Base-by-base conservation (phyloP, 2,329 filamentous ascomycete genomes). In the Colletotrichum costaricense region DNA sequence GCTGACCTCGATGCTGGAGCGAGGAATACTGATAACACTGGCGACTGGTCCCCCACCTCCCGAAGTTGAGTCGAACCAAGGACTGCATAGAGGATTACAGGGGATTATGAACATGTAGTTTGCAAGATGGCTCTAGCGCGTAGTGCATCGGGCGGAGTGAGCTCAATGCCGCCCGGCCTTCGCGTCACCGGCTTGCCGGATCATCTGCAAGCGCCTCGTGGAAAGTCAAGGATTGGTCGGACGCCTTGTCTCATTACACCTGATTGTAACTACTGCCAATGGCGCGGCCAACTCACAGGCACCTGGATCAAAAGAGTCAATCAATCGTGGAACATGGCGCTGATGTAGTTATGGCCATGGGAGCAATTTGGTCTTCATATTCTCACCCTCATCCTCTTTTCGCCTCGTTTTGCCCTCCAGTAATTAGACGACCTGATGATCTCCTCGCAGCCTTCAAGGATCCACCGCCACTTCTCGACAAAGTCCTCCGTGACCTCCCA, bases 401-500 rank as follows among this genome's bases (percentile, higher is more conserved):
- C 62, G 14, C 62, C 57, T 12, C 67, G 64, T 30, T 66, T 54
- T 11, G 63, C 26, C 55, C 80, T 75, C 82, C 83, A 84, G 56
- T 73, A 73, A 76, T 84, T 84, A 5, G 82, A 83, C 28, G 80
- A 78, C 9, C 79, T 73, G n/a, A 84, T 70, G 5, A 85, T 58
- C 57, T 86, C 82, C 0, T 74, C 72, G 63, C 84, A 86, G 0
- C 81, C 84, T 2, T 76, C 73, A 0, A 86, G 63, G 5, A 85
- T 60, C 79, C 81, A 81, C 1, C 76, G 79, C 85, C 86, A 89
- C 73, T 87, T 88, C 49, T 77, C 78, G 1, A 85, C 74, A 75
- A 89, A 88, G 0, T 69, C 69, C 19, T 81, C 80, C 0, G 82
- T 87, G 3, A 85, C 79, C 73, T 89, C 88, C 88, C 87, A 89